Conservation (phyloP, 2,329 filamentous ascomycete species). For the Daldinia sp. region DNA sequence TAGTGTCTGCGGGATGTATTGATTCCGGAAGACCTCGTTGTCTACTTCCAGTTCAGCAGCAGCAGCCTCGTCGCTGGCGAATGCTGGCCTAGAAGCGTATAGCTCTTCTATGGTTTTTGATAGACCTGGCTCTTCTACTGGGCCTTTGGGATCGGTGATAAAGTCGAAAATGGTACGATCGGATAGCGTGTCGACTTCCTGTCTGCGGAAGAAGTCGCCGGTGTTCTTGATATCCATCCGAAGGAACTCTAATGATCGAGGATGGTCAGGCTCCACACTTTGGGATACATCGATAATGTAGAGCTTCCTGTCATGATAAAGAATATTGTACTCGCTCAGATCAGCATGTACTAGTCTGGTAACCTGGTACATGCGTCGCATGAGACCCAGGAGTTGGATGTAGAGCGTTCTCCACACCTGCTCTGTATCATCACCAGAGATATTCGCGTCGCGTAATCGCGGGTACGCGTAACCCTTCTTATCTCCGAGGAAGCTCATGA, state of each 20-base stretch:
- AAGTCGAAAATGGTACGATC: conserved; percentile 89
- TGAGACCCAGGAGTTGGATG: conserved; percentile 84
- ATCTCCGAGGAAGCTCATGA: conserved; percentile 94
- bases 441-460: conserved; percentile 85
- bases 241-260: conserved; percentile 89
- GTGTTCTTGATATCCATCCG: conserved; percentile 99
- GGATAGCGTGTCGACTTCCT: conserved; percentile 83
- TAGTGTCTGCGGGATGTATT: conserved; percentile 95
- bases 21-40: conserved; percentile 92
- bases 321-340: conserved; percentile 96
- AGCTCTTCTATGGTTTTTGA: conserved; percentile 73
- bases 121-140: conserved; percentile 72
- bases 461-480: conserved; percentile 89
- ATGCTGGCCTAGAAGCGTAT: conserved; percentile 67
- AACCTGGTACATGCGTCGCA: conserved; percentile 92
- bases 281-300: conserved; percentile 99
- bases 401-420: conserved; percentile 84
- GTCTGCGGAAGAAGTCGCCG: conserved; percentile 88
- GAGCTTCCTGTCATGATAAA: conserved; percentile 84
- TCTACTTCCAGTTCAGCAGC: conserved; percentile 77
- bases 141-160: conserved; percentile 73
- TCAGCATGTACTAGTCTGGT: conserved; percentile 95
- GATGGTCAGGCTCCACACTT: conserved; percentile 96
- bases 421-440: conserved; percentile 75
- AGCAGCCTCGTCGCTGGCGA: conserved; percentile 63